Evolutionary conservation across 1,284 basidiomycete species (phyloP), one percentile per base, ranked within the genome.

Genomic region (Ceratorhiza oryzae-sativae): DNA sequence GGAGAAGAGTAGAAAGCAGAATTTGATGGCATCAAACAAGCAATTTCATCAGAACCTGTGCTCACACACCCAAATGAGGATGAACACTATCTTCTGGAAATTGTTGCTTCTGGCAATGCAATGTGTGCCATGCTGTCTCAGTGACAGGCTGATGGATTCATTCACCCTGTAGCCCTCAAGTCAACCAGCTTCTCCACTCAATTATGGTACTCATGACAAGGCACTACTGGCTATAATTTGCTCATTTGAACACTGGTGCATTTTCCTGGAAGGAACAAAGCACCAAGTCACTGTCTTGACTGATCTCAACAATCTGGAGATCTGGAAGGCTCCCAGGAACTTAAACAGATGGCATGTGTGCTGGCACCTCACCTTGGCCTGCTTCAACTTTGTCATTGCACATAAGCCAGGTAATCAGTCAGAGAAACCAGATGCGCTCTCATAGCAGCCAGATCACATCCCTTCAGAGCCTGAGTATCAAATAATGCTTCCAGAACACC

Each of bases 121-220:
- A 48, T 58, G n/a, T 53, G 72, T 2, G 65, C 72, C 1, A 32
- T 70, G 1, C 46, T 58, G 9, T 27, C 23, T 2, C 55, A 30
- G 41, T 4, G 60, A 70, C 55, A 71, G 55, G 56, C 42, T 12
- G 68, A 73, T 46, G 59, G 56, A 12, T 6, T 32, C 1, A 15
- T 49, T 6, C 72, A 59, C 23, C 72, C 8, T 39, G 25, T 73
- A 5, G 36, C n/a, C 25, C 62, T 39, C 25, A 48, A 61, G 42
- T 73, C 45, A 1, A 6, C 27, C 30, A 41, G 45, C 32, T 60
- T 73, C 45, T 27, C 20, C 13, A 58, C 75, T 73, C 3, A 82
- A 82, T 73, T 82, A 80, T 73, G 72, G 73, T 8, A 77, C 79
- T 27, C 77, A 80, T 67, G 78, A 82, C 73, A 79, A 81, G 73